Evolutionary conservation across 2,329 filamentous ascomycete genomes (phyloP), one percentile per base, ranked within the genome.

Genomic region (Davidsoniella australis): DNA sequence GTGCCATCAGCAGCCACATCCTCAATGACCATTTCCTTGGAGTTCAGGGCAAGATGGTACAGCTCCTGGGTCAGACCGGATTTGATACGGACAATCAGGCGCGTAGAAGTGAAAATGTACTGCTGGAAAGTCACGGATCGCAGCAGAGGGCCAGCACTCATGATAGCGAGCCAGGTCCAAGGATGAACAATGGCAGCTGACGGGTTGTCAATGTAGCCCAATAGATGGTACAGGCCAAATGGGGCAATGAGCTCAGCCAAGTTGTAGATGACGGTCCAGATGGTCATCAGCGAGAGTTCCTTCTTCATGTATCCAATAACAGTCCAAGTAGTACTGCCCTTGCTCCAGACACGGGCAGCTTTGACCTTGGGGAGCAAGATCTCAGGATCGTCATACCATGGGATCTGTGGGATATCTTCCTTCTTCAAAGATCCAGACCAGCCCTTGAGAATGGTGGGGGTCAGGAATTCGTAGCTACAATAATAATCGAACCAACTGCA

Each of bases 1-100:
- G 42, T 51, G 16, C 48, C 48, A 36, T 47, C 33, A 36, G 45
- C 26, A 14, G 45, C 51, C 8, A 59, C 56, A 10, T 59, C 47
- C 38, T 75, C 71, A n/a, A 75, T 69, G 44, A 76, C 70, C 40
- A 76, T 61, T 52, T 74, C 71, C 69, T 73, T 73, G 1, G 72
- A 76, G 7, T 62, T 63, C 55, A 76, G 65, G 2, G 73, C 72
- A 41, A 67, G 70, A 53, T 69, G 68, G 54, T 78, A 77, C 8
- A 77, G 64, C 57, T 77, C 74, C 55, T 76, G 73, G 0, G 72
- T 75, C 51, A 78, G 63, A 24, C 69, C 72, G 24, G 72, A 67
- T 56, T 74, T 75, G 49, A 76, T 61, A 23, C 74, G 69, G n/a
- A 55, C 71, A 33, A 75, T 61, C 41, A 76, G 45, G 24, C 54